phyloP scores from a whole-genome alignment of 805 yeast species.

The Nakazawaea holstii region DNA sequence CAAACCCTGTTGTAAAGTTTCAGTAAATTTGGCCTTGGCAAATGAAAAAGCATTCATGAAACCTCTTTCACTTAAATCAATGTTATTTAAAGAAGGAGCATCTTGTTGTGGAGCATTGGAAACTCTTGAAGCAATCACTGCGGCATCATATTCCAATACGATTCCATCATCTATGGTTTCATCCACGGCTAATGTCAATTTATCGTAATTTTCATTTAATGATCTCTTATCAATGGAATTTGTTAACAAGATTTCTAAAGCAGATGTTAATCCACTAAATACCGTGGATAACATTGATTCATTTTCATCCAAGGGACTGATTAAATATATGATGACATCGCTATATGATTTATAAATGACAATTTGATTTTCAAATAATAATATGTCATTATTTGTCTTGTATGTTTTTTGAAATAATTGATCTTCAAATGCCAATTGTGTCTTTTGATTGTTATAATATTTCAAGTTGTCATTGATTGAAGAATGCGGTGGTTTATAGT shows the following conservation, averaged over 20 bases:
- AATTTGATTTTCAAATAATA: constrained; percentile 71
- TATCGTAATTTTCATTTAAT: constrained; percentile 77
- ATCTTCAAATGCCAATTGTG: constrained; percentile 75
- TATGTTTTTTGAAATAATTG: constrained; percentile 68
- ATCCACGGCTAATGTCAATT: constrained; percentile 81
- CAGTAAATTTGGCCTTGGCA: constrained; percentile 65
- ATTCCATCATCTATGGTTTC: constrained; percentile 94
- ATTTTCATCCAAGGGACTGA: constrained; percentile 78
- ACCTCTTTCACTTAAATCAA: constrained; percentile 71
- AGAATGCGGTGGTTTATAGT: constrained; percentile 64
- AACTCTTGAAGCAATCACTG: constrained; percentile 83
- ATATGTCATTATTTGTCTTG: constrained; percentile 74
- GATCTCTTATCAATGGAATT: constrained; percentile 72
- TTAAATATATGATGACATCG: constrained; percentile 67
- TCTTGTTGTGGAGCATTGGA: constrained; percentile 82
- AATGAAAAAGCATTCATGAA: constrained; percentile 81
- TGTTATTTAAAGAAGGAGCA: constrained; percentile 44
- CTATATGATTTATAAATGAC: constrained; percentile 83
- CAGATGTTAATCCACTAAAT: constrained; percentile 72
- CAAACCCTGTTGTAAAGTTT: constrained; percentile 34
- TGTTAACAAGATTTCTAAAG: constrained; percentile 70
- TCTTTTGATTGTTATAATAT: constrained; percentile 31
- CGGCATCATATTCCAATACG: constrained; percentile 83
- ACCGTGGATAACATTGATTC: constrained; percentile 76
- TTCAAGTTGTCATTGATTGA: constrained; percentile 25